Evolutionary conservation across 2,329 filamentous ascomycete genomes (phyloP).

Genomic region (Xylaria sp.): DNA sequence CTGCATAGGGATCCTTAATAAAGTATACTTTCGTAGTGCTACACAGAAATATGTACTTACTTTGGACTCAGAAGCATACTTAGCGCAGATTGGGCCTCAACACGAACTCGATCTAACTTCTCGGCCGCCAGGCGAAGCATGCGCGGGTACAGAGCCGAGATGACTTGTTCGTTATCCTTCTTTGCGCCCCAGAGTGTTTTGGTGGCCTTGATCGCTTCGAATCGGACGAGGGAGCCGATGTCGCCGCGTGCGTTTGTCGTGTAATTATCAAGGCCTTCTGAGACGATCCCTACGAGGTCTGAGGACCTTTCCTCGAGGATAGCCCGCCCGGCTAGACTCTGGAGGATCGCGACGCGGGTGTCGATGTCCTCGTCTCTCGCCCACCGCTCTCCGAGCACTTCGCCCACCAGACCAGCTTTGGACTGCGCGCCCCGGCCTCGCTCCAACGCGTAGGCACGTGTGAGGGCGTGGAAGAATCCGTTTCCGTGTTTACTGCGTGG

Average conservation of each 20-base stretch:
- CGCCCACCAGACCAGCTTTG: slow-evolving; percentile 36
- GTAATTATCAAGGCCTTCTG: slow-evolving; percentile 78
- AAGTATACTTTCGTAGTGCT: neutral
- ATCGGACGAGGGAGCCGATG: slow-evolving; percentile 81
- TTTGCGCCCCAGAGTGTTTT: slow-evolving; percentile 57
- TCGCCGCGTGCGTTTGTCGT: slow-evolving; percentile 88
- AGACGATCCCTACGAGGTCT: slow-evolving; percentile 50
- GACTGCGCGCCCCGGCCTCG: slow-evolving; percentile 30
- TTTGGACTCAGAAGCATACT: slow-evolving; percentile 46
- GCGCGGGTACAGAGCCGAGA: slow-evolving; percentile 49
- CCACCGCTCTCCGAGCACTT: slow-evolving; percentile 58
- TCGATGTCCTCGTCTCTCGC: slow-evolving; percentile 51
- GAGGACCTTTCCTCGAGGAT: slow-evolving; percentile 46
- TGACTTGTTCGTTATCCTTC: slow-evolving; percentile 24
- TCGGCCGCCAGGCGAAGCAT: slow-evolving; percentile 76
- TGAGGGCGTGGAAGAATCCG: slow-evolving; percentile 58
- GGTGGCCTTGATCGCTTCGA: slow-evolving; percentile 79
- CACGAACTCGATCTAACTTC: slow-evolving; percentile 85
- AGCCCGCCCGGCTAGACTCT: slow-evolving; percentile 53
- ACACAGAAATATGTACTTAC: slow-evolving; percentile 42
- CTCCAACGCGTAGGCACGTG: slow-evolving; percentile 51
- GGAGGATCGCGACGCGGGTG: slow-evolving; percentile 57
- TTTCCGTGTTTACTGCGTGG: slow-evolving; percentile 44
- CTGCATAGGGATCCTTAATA: slow-evolving; percentile 38
- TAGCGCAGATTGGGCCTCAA: slow-evolving; percentile 62